A percentile compares a stretch with the other conserved stretches of the same genome.
Evolutionary conservation across 768 basidiomycete genomes (phyloP).

Genomic region (Suillus ampliporus): DNA sequence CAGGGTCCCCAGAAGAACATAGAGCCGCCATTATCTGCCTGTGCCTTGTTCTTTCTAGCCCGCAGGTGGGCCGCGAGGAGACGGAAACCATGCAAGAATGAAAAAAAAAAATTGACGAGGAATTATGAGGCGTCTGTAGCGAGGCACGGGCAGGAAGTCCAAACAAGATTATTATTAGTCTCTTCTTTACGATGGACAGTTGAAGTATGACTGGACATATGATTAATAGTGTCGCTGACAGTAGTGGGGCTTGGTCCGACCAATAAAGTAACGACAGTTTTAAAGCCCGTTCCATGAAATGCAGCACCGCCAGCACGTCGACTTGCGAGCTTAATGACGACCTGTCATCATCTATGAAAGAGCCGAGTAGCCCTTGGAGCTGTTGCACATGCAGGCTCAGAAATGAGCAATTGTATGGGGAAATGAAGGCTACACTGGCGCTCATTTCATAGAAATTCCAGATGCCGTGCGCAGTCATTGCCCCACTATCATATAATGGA

Average conservation of each 20-base stretch:
- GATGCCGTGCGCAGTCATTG: not conserved
- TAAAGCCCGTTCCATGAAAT: not conserved
- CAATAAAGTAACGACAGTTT: not conserved
- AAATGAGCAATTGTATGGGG: not conserved
- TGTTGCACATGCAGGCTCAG: not conserved
- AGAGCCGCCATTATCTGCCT: not conserved
- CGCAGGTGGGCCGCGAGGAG: not conserved
- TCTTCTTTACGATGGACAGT: not conserved
- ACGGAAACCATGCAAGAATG: not conserved
- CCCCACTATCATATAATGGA: slow-evolving; percentile 5
- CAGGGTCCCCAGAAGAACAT: slow-evolving; percentile 1
- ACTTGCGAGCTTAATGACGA: not conserved
- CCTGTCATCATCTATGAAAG: slow-evolving; percentile 1
- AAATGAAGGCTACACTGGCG: not conserved
- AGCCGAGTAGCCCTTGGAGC: slow-evolving; percentile 2
- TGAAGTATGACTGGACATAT: not conserved
- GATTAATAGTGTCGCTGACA: not conserved
- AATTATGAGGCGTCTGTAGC: not conserved
- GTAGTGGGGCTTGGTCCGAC: not conserved
- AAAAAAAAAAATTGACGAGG: not conserved
- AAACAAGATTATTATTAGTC: not conserved
- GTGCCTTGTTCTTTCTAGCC: not conserved
- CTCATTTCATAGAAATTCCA: not conserved
- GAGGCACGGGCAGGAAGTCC: not conserved
- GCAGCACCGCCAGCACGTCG: not conserved